Evolutionary conservation across 1,284 basidiomycete genomes (phyloP).

Genomic region (Somion occarium): DNA sequence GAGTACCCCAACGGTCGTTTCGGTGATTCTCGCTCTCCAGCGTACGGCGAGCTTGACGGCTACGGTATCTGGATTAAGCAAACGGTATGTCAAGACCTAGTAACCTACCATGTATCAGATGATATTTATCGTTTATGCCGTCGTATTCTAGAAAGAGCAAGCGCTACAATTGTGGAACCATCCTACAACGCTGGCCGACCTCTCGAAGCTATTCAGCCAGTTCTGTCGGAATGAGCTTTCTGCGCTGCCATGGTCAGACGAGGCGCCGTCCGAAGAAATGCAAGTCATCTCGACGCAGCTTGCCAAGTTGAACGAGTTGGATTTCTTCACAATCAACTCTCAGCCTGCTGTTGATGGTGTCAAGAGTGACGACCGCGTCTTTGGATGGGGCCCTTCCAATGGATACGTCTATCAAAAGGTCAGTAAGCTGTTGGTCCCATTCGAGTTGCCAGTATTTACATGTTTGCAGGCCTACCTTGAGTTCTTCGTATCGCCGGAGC

Average conservation of each 20-base stretch:
- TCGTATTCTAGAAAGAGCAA: slow-evolving; percentile 62
- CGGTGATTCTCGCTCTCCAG: slow-evolving; percentile 94
- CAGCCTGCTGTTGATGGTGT: slow-evolving; percentile 97
- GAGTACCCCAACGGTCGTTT: slow-evolving; percentile 99
- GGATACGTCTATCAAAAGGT: slow-evolving; percentile 98
- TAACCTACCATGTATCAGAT: not conserved
- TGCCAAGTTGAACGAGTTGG: slow-evolving; percentile 81
- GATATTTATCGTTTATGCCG: not conserved
- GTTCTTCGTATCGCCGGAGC: slow-evolving; percentile 43
- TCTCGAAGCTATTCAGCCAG: slow-evolving; percentile 72
- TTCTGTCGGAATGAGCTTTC: slow-evolving; percentile 73
- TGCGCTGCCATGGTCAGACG: slow-evolving; percentile 96
- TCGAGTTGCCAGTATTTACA: not conserved
- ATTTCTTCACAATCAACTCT: slow-evolving; percentile 97
- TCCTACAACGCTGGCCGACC: slow-evolving; percentile 64
- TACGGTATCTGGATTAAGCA: slow-evolving; percentile 88
- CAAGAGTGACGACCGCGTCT: slow-evolving; percentile 78
- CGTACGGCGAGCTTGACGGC: slow-evolving; percentile 96
- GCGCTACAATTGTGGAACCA: slow-evolving; percentile 86
- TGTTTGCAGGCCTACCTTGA: slow-evolving; percentile 88
- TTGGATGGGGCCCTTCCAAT: slow-evolving; percentile 93
- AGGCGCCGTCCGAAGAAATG: slow-evolving; percentile 83
- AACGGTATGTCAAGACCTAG: slow-evolving; percentile 43
- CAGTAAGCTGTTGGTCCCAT: slow-evolving; percentile 17
- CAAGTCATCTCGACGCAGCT: slow-evolving; percentile 78